Evolutionary conservation across 73 alveolate genomes (phyloP).

Genomic region (Uronychia setigera): DNA sequence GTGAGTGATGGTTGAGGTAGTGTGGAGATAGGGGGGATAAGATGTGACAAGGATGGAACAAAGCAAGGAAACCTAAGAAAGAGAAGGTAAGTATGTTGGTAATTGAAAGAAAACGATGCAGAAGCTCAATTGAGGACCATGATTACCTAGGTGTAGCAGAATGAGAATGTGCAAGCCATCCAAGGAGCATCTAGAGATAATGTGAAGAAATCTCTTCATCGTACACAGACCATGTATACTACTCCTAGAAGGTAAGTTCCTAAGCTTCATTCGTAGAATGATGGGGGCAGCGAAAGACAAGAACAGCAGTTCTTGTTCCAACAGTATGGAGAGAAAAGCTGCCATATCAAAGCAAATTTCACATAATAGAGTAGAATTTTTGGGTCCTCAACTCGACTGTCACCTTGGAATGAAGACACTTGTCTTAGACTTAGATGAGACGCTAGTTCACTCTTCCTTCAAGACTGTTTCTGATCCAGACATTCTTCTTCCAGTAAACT

Average conservation of each 20-base stretch:
- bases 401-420: slow-evolving; percentile 54
- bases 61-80: no score
- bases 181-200: neutral
- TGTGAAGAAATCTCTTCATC: neutral
- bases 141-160: neutral
- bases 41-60: no score
- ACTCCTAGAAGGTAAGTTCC: neutral
- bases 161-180: neutral
- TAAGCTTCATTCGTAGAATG: neutral
- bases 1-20: no score
- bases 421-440: slow-evolving; percentile 62
- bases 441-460: slow-evolving; percentile 64
- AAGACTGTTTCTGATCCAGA: slow-evolving; percentile 58
- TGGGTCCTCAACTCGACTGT: slow-evolving; percentile 36
- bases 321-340: neutral
- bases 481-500: slow-evolving; percentile 42
- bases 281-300: neutral
- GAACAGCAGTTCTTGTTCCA: neutral
- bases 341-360: neutral
- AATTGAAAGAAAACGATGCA: no score
- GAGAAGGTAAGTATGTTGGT: no score
- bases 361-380: neutral
- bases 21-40: no score
- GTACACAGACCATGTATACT: neutral
- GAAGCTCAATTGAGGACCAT: neutral